Evolutionary conservation across 139 green algal genomes (phyloP), one percentile per base, ranked within the genome.

Genomic region (Tetratostichococcus sp.): DNA sequence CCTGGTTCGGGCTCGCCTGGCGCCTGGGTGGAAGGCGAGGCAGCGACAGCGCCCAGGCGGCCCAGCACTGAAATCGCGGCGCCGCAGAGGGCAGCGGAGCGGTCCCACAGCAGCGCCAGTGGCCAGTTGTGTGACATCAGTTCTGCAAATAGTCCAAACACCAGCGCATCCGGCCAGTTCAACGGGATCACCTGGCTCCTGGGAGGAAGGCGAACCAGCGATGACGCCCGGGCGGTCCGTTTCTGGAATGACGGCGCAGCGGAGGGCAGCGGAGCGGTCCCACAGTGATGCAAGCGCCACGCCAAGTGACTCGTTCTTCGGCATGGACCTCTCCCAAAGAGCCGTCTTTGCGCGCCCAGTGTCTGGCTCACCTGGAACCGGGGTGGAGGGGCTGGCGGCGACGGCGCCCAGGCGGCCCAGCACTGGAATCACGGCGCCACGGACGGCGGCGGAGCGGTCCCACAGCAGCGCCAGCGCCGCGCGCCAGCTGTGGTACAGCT

Each of bases 331-430:
- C n/a, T n/a, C n/a, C n/a, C n/a, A n/a, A n/a, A n/a, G n/a, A n/a
- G n/a, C n/a, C n/a, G n/a, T n/a, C n/a, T n/a, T n/a, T n/a, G n/a
- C n/a, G n/a, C n/a, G n/a, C n/a, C n/a, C n/a, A 22, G 30, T 35
- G 4, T 57, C 14, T 39, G 4, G n/a, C 30, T 30, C 19, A 19
- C 35, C 30, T 34, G 30, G 68, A 58, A 69, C 17, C 50, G 39
- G 43, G 31, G 34, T 71, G 69, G 43, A 32, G 39, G 67, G 67
- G 31, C 43, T 69, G 43, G 70, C 74, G 21, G 77, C 75, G 35
- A 86, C 57, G 16, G 81, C 81, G 34, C 81, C 81, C 26, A 86
- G 76, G 11, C 71, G 67, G n/a, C 81, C 81, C 21, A 86, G 74
- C 25, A 79, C 65, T 1, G 77, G 77, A 0, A 78, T 77, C 4